Base-by-base conservation (phyloP, 2,329 filamentous ascomycete species). In the Annulohypoxylon truncatum region DNA sequence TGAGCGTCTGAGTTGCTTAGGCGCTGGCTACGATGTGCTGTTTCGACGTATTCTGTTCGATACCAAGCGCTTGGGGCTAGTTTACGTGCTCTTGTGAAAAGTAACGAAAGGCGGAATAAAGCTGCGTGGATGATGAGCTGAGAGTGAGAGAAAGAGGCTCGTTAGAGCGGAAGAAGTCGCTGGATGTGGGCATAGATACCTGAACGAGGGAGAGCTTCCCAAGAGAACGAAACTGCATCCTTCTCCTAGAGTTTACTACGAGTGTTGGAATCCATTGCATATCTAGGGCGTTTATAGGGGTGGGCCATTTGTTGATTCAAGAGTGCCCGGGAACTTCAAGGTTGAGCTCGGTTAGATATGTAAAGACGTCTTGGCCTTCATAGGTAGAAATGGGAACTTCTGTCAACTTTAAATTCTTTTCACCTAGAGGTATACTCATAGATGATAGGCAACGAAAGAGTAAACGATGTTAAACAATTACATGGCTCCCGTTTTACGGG, bases 1-100 rank as follows among this genome's bases (percentile, higher is more conserved):
- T 84, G 71, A 75, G 10, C 24, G 12, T 7, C 10, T 12, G 35
- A 18, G 8, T 7, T 22, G 38, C 8, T 2, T 9, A 33, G 7
- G 29, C 13, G 15, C n/a, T n/a, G n/a, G n/a, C n/a, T n/a, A n/a
- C n/a, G 28, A 7, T 7, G 44, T 10, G 4, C 18, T 48, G 44
- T 2, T 15, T 15, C 44, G 9, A 15, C 24, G 2, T n/a, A 28
- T 15, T 15, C 44, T 28, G 24, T 7, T 2, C 4, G 18, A 2
- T 28, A 3, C 13, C 4, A 22, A 13, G 18, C 28, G 1, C 22
- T 22, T 6, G n/a, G 5, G n/a, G 9, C 24, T 15, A 2, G 24
- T 10, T 28, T 28, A 6, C 2, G 10, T 38, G 28, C 20, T n/a
- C 42, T 46, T 8, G 42, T 8, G 40, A 5, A 18, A 22, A 6